Evolutionary conservation across 768 basidiomycete species (phyloP), one percentile per base, ranked within the genome.

Genomic region (Leccinum uliginosum): DNA sequence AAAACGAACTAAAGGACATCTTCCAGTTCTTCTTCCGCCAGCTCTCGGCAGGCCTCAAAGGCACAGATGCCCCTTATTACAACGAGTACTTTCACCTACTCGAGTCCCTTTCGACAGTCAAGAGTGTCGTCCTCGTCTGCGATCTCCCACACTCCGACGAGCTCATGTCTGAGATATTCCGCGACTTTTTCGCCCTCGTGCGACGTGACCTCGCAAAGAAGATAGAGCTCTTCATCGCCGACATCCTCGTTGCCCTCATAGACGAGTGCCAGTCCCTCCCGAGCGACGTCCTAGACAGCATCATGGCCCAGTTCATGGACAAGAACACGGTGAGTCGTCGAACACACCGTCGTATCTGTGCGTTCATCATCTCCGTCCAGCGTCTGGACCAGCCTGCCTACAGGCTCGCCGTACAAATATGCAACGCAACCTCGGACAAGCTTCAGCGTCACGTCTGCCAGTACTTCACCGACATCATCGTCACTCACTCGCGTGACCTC

Each of bases 11-110:
- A 34, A 81, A 91, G 77, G 93, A 97, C 72, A 95, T 98, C 69
- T 99, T 99, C 73, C 85, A 93, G 64, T 98, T 99, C 79, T 92
- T 98, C 81, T 86, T 93, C 69, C 78, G 84, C 34, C 96, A 97
- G 70, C 85, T 99, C 55, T 75, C 80, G 3, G 78, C 78, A 1
- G 87, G 86, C 1, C 83, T 93, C 65, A 87, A 86, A 60, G 83
- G 86, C 38, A 75, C 85, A 0, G 91, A 95, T 55, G 80, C 87
- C 0, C 82, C 91, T 0, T 96, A 94, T 67, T 96, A 93, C 69
- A 84, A 86, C 55, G 88, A 98, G 72, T 98, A 97, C 73, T 96
- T 87, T 65, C 93, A 94, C 67, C 81, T 98, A n/a, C 81, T 98
- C 27, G 93, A 98, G 65, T 92, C 87, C 24, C 78, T 99, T 24